These are phyloP conservation scores for Dryas drummondii DNA, from an alignment of 306 rosid genomes.

Conservation along the genomic window DNA sequence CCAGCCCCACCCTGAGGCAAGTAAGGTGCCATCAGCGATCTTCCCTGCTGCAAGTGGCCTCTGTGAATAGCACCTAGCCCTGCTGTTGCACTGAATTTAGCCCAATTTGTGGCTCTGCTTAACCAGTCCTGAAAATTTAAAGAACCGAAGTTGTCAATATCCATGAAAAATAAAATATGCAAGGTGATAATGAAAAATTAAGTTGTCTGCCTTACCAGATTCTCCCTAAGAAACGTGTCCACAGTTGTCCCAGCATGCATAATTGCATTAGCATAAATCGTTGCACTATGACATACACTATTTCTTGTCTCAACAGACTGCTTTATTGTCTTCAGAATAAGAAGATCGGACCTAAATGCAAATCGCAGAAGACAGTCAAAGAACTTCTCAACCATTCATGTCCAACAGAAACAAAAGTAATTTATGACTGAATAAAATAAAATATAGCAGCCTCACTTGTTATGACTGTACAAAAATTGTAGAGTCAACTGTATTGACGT, in stretches of 20 bases:
- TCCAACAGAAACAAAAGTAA: slow-evolving; percentile 4
- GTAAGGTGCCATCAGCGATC: slow-evolving; percentile 97
- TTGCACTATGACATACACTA: slow-evolving; percentile 96
- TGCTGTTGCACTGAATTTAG: slow-evolving; percentile 94
- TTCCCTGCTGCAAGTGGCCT: slow-evolving; percentile 93
- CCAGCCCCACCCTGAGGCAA: slow-evolving; percentile 91
- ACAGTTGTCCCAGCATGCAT: slow-evolving; percentile 99
- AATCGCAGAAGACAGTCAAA: slow-evolving; percentile 25
- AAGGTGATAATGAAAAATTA: background rate
- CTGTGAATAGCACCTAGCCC: slow-evolving; percentile 95
- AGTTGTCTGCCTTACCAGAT: slow-evolving; percentile 51
- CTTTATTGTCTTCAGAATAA: slow-evolving; percentile 90
- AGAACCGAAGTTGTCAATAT: slow-evolving; percentile 5
- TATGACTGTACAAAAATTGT: slow-evolving; percentile 90
- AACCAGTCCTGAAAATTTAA: slow-evolving; percentile 72
- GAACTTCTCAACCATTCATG: slow-evolving; percentile 18
- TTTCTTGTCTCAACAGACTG: slow-evolving; percentile 99
- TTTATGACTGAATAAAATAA: slow-evolving; percentile 3
- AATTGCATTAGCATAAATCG: slow-evolving; percentile 88
- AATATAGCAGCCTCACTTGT: slow-evolving; percentile 66
- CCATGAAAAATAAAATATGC: slow-evolving; percentile 19
- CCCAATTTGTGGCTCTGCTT: slow-evolving; percentile 99
- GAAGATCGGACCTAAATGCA: slow-evolving; percentile 81
- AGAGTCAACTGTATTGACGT: slow-evolving; percentile 87
- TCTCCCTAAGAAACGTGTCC: slow-evolving; percentile 93